Evolutionary conservation across 1,139 yeast genomes (phyloP), one percentile per base, ranked within the genome.

Genomic region (Taphrina flavorubra): DNA sequence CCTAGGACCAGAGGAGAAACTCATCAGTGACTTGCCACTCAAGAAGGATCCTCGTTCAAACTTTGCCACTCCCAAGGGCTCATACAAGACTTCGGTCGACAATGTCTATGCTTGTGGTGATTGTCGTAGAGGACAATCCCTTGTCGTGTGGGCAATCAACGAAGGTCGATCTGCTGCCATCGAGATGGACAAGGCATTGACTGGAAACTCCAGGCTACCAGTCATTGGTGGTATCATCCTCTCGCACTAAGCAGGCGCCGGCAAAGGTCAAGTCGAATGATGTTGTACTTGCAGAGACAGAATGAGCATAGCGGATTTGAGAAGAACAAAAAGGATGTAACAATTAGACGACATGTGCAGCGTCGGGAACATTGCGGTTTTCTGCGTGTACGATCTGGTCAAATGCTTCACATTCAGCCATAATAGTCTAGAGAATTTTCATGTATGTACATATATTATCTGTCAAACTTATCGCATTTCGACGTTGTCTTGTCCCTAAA

Each of bases 111-210:
- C 97, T 68, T 97, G 97, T 65, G 99, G 99, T 81, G 99, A 94
- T 80, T 94, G 98, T 82, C 89, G 99, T 83, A 88, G 99, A 81
- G 99, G 99, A 44, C 99, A 94, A 82, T 91, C 97, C 3, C 86
- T 94, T 78, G 95, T 94, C 78, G 99, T 94, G 70, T 94, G 99
- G 98, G 99, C 98, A 81, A 94, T 94, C 75, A 98, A 94, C 81
- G 99, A 94, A 81, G 99, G 99, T 74, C 87, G 98, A 82, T 97
- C 94, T 80, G 90, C 97, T 85, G 99, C 99, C 51, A 86, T 97
- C 74, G 92, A 90, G 75, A 95, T 94, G 72, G 99, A 94, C 77
- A 79, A 82, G 75, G 89, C 79, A 78, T 83, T 94, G 79, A 87
- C 87, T 87, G 92, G 94, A 44, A 80, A 85, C 72, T 85, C 97